These are phyloP conservation scores for Aspergillus tamarii DNA, from an alignment of 2,329 filamentous ascomycete species.

Conservation along the genomic window DNA sequence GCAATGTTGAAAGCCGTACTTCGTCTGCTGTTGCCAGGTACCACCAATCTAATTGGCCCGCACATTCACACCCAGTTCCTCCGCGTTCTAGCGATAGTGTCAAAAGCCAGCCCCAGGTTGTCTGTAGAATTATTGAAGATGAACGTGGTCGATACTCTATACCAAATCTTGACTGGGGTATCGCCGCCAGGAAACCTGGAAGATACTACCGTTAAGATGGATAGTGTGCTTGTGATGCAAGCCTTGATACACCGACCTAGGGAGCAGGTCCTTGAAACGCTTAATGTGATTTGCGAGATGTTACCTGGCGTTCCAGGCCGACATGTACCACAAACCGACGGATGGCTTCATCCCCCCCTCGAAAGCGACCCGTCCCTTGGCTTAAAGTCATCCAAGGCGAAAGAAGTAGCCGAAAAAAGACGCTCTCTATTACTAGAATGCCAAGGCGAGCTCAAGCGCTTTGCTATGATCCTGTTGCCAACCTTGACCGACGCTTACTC, in stretches of 20 bases:
- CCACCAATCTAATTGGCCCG: constrained; percentile 90
- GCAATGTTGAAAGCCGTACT: constrained; percentile 84
- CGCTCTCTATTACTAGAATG: constrained; percentile 81
- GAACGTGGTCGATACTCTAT: constrained; percentile 95
- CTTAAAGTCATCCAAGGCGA: constrained; percentile 40
- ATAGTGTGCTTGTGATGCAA: constrained; percentile 98
- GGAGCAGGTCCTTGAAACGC: constrained; percentile 94
- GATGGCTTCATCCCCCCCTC: constrained; percentile 49
- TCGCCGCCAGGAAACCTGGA: constrained; percentile 79
- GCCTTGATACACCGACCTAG: constrained; percentile 92
- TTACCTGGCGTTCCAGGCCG: constrained; percentile 73
- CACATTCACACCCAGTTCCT: constrained; percentile 97
- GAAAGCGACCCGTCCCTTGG: constrained; percentile 49
- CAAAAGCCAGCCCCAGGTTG: constrained; percentile 81
- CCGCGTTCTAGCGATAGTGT: constrained; percentile 85
- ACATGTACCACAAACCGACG: constrained; percentile 55
- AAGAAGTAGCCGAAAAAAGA: constrained; percentile 72
- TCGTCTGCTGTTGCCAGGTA: constrained; percentile 85
- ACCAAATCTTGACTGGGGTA: constrained; percentile 94
- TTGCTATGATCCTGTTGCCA: constrained; percentile 89
- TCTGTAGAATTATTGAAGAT: constrained; percentile 92
- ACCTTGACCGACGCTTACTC: constrained; percentile 96
- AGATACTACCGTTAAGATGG: constrained; percentile 65
- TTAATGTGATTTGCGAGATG: constrained; percentile 96
- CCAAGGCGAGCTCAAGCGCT: constrained; percentile 83